Evolutionary conservation across 192 early-diverging fungal species (phyloP).

Genomic region (Obelidium mucronatum): DNA sequence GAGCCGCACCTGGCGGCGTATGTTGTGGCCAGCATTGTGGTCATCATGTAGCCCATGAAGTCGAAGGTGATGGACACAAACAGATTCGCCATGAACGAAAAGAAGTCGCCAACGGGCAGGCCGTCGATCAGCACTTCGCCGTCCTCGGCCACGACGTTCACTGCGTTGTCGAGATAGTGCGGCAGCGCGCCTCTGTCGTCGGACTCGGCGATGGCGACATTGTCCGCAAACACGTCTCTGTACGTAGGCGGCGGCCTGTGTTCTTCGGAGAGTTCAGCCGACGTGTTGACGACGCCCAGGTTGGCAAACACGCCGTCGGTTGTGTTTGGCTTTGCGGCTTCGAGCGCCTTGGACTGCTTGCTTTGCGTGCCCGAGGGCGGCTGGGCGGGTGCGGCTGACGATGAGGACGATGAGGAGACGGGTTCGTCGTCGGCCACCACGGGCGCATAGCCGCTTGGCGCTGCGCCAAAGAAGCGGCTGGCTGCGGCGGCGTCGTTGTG

Average conservation of each 20-base stretch:
- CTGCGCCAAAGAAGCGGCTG: no score
- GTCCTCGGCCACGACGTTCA: constrained; percentile 73
- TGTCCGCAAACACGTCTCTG: constrained; percentile 77
- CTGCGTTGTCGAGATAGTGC: constrained; percentile 69
- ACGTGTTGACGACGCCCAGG: constrained; percentile 42
- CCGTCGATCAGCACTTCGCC: constrained; percentile 90
- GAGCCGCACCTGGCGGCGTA: constrained; percentile 78
- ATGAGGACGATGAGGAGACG: constrained; percentile 3
- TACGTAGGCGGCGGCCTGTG: constrained; percentile 63
- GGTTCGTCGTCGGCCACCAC: not conserved
- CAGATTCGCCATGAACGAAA: constrained; percentile 83
- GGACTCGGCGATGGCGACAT: constrained; percentile 58
- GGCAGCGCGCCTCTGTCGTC: not conserved
- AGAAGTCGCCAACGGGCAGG: constrained; percentile 82
- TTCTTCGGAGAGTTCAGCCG: constrained; percentile 11
- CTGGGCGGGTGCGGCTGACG: constrained; percentile 14
- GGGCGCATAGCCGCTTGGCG: constrained; percentile 12
- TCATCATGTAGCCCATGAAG: constrained; percentile 83
- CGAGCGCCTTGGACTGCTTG: not conserved
- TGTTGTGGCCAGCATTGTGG: constrained; percentile 86
- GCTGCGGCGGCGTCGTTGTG: no score
- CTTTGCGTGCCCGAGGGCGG: not conserved
- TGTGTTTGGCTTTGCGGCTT: not conserved
- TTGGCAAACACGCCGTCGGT: constrained; percentile 61
- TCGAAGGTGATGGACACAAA: constrained; percentile 61